These are phyloP conservation scores for Lumnitzera littorea DNA, from an alignment of 345 rosid genomes.

Conservation along the genomic window DNA sequence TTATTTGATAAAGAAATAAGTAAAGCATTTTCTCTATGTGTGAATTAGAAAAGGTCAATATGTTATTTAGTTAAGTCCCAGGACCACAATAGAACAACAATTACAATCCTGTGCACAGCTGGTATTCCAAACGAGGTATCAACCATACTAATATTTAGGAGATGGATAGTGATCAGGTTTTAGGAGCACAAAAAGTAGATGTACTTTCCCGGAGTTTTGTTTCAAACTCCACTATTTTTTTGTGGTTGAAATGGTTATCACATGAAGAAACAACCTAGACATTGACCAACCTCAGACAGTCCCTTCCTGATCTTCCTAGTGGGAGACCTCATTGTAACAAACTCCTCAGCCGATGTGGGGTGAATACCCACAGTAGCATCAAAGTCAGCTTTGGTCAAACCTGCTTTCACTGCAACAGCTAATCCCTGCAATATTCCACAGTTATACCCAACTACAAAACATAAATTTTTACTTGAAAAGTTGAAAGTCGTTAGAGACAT, in stretches of 20 bases:
- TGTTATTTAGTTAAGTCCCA: no score
- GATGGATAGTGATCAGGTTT: not conserved
- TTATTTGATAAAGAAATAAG: not conserved
- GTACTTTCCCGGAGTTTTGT: no score
- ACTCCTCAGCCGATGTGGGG: conserved; percentile 88
- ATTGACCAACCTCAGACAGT: conserved; percentile 56
- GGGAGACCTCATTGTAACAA: conserved; percentile 87
- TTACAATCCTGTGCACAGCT: no score
- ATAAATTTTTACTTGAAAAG: not conserved
- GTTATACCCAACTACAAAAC: not conserved
- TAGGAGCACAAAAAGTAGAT: not conserved
- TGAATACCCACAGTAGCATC: conserved; percentile 91
- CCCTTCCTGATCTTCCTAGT: conserved; percentile 58
- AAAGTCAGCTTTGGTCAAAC: conserved; percentile 80
- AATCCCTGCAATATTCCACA: conserved; percentile 44
- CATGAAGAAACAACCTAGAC: not conserved
- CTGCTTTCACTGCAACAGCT: conserved; percentile 92
- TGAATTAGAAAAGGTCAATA: no score
- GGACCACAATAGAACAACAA: no score
- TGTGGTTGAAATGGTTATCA: not conserved
- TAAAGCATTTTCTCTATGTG: not conserved
- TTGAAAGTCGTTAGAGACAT: not conserved
- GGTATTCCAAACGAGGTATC: no score
- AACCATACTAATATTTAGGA: not conserved
- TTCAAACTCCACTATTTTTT: no score